Conservation (phyloP, 768 basidiomycete species). For the Galerina marginata region DNA sequence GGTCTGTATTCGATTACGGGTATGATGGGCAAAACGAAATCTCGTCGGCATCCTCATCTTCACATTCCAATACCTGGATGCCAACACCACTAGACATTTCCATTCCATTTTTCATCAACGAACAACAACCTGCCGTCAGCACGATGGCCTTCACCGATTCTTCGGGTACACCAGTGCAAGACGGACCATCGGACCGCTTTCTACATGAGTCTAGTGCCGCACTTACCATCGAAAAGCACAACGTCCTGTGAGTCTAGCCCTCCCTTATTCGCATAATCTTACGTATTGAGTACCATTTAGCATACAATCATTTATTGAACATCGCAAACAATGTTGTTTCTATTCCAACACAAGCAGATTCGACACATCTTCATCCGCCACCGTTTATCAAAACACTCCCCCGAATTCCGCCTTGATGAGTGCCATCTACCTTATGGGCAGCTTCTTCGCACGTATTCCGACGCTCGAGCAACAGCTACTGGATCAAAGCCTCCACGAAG, state of each 20-base stretch:
- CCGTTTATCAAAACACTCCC: constrained; percentile 23
- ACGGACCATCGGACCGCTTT: constrained; percentile 17
- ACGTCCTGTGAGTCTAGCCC: constrained; percentile 21
- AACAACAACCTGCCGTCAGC: neutral
- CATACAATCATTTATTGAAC: constrained; percentile 58
- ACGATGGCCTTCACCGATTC: constrained; percentile 18
- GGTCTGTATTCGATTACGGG: neutral
- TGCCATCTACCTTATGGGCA: constrained; percentile 65
- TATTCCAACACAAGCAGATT: constrained; percentile 54
- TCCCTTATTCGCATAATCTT: neutral
- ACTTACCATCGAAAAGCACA: constrained; percentile 22
- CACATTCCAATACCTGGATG: constrained; percentile 1
- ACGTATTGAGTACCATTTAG: constrained; percentile 32
- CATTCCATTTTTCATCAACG: constrained; percentile 1
- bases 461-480: constrained; percentile 55
- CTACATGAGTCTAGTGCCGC: constrained; percentile 14
- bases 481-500: constrained; percentile 52
- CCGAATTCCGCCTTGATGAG: constrained; percentile 66
- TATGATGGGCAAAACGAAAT: neutral
- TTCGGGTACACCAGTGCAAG: constrained; percentile 17
- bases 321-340: constrained; percentile 65
- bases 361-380: constrained; percentile 35
- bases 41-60: constrained; percentile 7
- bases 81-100: constrained; percentile 7
- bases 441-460: constrained; percentile 54